These are phyloP conservation scores for California macrophylla DNA, from an alignment of 441 rosid species.

Conservation along the genomic window DNA sequence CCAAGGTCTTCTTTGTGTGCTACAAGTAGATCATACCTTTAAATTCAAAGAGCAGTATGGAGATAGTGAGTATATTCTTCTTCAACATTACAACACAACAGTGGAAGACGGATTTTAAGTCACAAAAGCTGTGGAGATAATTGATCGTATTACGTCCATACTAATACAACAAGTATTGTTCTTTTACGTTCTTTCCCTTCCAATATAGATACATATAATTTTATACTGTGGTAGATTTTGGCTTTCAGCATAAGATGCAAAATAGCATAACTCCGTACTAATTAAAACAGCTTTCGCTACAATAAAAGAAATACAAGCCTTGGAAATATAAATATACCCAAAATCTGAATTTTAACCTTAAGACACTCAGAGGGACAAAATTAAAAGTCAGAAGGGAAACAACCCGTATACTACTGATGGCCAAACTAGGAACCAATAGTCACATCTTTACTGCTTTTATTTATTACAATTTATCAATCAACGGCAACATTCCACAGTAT, in stretches of 20 bases:
- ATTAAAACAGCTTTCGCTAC: neutral
- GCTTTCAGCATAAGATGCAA: conserved; percentile 3
- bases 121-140: conserved; percentile 6
- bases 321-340: neutral
- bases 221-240: neutral
- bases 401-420: neutral
- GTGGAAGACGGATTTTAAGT: neutral
- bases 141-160: neutral
- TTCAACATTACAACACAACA: neutral
- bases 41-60: conserved; percentile 12
- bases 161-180: neutral
- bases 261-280: conserved; percentile 3
- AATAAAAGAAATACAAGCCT: neutral
- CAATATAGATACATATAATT: neutral
- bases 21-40: conserved; percentile 72
- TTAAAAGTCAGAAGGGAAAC: neutral
- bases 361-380: neutral
- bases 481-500: neutral
- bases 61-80: conserved; percentile 2
- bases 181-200: neutral
- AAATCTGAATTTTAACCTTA: neutral
- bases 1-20: conserved; percentile 90
- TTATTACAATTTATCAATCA: neutral
- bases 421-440: neutral
- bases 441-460: neutral